Evolutionary conservation across 306 rosid species (phyloP), one percentile per base, ranked within the genome.

Genomic region (Senna siamea): DNA sequence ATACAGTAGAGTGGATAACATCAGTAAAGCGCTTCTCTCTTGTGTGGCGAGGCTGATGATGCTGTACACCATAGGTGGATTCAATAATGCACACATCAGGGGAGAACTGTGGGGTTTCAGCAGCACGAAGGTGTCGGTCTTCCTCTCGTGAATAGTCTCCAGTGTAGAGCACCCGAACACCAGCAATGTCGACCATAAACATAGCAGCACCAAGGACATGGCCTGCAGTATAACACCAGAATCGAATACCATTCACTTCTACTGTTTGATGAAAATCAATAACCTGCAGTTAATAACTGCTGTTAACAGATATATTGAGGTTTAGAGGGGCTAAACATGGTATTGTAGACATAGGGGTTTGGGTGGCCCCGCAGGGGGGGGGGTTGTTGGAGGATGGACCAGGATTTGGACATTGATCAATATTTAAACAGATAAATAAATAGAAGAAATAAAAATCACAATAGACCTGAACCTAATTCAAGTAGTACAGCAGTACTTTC

Each of bases 161-260:
- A n/a, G 96, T 93, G 79, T 93, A 93, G 23, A 93, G 85, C 52
- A 93, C 89, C 59, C 98, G 82, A 62, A 93, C 95, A 66, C 98
- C 93, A 4, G 95, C 98, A 15, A 93, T 88, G 76, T 93, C 98
- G 74, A 93, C 98, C 98, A 93, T 93, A 74, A 93, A 93, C 98
- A 93, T 93, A 63, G 98, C 98, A 84, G 98, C 98, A 79, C 98
- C 98, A 74, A 93, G 95, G 62, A 93, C 96, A 65, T 93, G 96
- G 61, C 98, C 98, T 2, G 98, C 98, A 76, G 95, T 84, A 82
- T 93, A 93, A 77, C 98, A 93, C 98, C 98, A 90, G 86, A 93
- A 93, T 72, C 95, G 85, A 56, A 93, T 90, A 47, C 96, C 98
- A 22, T 82, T 88, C 58, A 90, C 95, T 85, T 93, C 98, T 15